These are phyloP conservation scores for Heliamphora pulchella DNA, from an alignment of 179 eudicot genomes.

Conservation along the genomic window DNA sequence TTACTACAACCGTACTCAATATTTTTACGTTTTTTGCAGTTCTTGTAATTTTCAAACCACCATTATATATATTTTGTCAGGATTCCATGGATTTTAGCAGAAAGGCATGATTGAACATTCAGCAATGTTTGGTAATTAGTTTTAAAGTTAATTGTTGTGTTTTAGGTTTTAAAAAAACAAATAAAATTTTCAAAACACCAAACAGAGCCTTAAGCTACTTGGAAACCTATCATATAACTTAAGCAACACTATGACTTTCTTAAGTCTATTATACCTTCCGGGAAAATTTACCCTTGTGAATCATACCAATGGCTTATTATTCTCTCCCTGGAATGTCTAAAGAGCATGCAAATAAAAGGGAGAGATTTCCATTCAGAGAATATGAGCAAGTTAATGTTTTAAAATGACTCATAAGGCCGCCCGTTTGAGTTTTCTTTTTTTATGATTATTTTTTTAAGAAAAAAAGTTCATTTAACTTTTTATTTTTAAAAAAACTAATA, in stretches of 20 bases:
- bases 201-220: too few species aligned
- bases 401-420: too few species aligned
- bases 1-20: background rate
- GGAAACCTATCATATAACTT: too few species aligned
- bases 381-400: too few species aligned
- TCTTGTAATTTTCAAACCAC: background rate
- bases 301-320: background rate
- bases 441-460: too few species aligned
- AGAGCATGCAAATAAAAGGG: background rate
- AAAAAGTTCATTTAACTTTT: too few species aligned
- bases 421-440: too few species aligned
- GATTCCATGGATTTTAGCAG: slow-evolving; percentile 2
- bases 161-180: too few species aligned
- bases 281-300: background rate
- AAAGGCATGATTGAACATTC: slow-evolving; percentile 7
- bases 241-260: background rate
- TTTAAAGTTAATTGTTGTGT: too few species aligned
- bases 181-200: too few species aligned
- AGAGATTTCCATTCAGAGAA: background rate
- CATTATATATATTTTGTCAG: background rate
- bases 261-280: background rate
- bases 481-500: background rate
- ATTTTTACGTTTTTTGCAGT: too few species aligned
- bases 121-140: background rate
- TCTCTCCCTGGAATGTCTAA: background rate